These are phyloP conservation scores for Populus simonii DNA, from an alignment of 345 rosid genomes.

Conservation along the genomic window DNA sequence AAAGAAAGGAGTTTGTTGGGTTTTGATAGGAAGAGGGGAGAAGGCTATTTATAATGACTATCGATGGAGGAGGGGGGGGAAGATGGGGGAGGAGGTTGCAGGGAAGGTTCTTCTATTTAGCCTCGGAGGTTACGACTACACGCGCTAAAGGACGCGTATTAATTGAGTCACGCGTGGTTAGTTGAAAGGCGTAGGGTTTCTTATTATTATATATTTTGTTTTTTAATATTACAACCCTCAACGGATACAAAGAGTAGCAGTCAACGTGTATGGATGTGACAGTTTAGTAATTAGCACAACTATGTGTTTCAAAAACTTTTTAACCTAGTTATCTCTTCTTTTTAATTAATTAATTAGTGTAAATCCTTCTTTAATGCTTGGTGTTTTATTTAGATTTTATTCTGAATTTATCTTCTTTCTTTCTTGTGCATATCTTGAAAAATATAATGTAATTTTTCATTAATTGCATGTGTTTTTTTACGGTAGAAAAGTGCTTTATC, in stretches of 20 bases:
- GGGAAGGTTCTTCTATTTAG: not conserved
- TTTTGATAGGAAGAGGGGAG: not conserved
- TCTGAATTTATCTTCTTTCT: too few species aligned
- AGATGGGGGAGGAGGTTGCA: not conserved
- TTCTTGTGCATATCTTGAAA: too few species aligned
- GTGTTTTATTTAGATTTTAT: too few species aligned
- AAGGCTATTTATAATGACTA: too few species aligned
- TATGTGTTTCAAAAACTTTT: too few species aligned
- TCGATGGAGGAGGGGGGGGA: not conserved
- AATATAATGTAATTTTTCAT: too few species aligned
- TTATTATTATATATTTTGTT: not conserved
- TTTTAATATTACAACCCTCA: not conserved
- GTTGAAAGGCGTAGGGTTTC: not conserved
- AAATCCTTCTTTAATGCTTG: too few species aligned
- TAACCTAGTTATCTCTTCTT: too few species aligned
- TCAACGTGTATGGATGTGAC: not conserved
- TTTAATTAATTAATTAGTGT: too few species aligned
- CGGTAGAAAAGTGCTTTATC: too few species aligned
- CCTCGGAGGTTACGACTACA: not conserved
- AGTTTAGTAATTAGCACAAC: too few species aligned
- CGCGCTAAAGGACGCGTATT: slow-evolving; percentile 12
- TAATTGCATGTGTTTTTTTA: too few species aligned
- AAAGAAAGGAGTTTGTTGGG: not conserved
- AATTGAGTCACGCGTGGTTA: not conserved
- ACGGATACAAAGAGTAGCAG: slow-evolving; percentile 11